These are phyloP conservation scores for Globisporangium okanoganense DNA, from an alignment of 352 stramenopile genomes.

Conservation along the genomic window DNA sequence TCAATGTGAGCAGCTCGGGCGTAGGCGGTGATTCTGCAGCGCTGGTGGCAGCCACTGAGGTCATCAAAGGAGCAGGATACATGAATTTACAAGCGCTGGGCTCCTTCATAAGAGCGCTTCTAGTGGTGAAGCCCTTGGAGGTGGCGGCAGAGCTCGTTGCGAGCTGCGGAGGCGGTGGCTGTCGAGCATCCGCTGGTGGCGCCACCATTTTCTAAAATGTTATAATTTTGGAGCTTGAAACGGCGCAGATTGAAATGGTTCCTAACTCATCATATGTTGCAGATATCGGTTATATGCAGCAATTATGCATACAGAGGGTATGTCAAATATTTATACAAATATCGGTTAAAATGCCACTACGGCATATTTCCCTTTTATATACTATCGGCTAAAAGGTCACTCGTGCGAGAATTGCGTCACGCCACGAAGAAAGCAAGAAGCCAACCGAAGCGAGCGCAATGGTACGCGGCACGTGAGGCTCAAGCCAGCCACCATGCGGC, in stretches of 20 bases:
- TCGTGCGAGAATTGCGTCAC: no score
- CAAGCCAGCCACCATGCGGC: neutral
- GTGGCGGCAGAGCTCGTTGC: neutral
- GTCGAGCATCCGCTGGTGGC: neutral
- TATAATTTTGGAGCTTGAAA: slow-evolving; percentile 10
- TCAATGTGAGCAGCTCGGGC: neutral
- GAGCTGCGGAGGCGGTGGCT: neutral
- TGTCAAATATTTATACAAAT: no score
- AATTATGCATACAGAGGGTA: no score
- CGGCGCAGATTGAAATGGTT: neutral
- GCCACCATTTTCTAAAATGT: slow-evolving; percentile 2
- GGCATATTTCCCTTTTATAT: no score
- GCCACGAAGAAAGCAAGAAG: neutral
- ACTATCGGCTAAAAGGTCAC: no score
- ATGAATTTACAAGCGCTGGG: neutral
- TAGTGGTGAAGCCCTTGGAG: neutral
- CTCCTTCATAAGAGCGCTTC: neutral
- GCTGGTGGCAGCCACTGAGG: neutral
- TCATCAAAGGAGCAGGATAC: neutral
- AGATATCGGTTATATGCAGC: neutral
- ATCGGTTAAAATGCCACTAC: no score
- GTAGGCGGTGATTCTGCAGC: neutral
- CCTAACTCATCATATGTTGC: neutral
- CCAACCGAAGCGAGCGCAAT: neutral
- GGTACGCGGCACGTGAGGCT: neutral